Base-by-base conservation (phyloP, 768 basidiomycete genomes). In the Lentinus tigrinus region DNA sequence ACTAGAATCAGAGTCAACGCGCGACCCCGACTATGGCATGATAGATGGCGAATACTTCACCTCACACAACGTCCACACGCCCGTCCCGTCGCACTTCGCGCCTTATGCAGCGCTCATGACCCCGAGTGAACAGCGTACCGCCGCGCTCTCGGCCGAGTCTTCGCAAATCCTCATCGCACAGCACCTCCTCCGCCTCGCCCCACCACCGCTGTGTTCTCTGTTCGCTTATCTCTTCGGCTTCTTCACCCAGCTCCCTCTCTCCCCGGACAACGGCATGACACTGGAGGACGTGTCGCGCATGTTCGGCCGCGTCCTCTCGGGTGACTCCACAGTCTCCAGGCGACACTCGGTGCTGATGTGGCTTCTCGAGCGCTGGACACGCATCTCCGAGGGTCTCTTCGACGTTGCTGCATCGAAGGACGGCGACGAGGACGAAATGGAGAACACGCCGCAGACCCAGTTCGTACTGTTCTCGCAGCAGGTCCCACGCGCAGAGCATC, bases 201-300 rank as follows among this genome's bases (percentile, higher is more conserved):
- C 81, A 1, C 69, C 70, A 1, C 61, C 70, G 13, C 68, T 73
- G 52, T 71, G 79, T 57, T 73, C 73, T 34, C 68, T 81, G 3
- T 71, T 83, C 47, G 64, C 72, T 39, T 80, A 82, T 62, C 73
- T 82, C 34, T 70, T 76, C 52, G 72, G 73, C 5, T 81, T 82
- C 66, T 80, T 82, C 63, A 78, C 78, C 1, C 81, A 84, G 61
- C 66, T 82, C 0, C 81, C 79, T 2, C 70, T 81, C 7, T 79
- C 75, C 53, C 77, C 80, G 1, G 79, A 79, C 43, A 83, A 84
- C 57, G 75, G 76, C 1, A 64, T 84, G n/a, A 68, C 75, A 6
- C 67, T 77, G 36, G 75, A 79, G 50, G 74, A 76, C 43, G 73
- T 82, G 49, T 77, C 77, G 6, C 70, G 75, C 42, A 77, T 82